Evolutionary conservation across 2,329 filamentous ascomycete genomes (phyloP).

Genomic region (Endoconidiophora polonica): DNA sequence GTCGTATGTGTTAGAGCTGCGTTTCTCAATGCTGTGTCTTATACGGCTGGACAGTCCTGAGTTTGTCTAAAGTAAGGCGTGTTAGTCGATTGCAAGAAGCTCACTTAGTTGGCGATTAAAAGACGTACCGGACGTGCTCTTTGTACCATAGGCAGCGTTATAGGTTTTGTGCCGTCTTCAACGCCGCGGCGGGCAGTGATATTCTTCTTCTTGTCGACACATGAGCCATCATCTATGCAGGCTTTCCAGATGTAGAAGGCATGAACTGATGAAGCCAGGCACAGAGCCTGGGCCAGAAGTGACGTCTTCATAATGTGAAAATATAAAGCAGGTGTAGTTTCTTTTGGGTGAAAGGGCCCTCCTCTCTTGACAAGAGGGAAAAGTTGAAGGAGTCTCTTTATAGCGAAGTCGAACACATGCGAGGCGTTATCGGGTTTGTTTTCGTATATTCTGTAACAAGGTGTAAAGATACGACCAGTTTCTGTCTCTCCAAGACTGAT

Average conservation of each 20-base stretch:
- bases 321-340: too few relatives aligned
- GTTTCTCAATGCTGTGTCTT: conserved; percentile 17
- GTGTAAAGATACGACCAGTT: too few relatives aligned
- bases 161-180: background rate
- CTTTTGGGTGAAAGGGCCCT: too few relatives aligned
- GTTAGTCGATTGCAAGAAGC: background rate
- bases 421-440: too few relatives aligned
- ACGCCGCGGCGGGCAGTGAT: background rate
- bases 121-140: conserved; percentile 9
- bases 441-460: too few relatives aligned
- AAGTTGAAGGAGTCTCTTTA: too few relatives aligned
- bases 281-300: conserved; percentile 5
- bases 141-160: conserved; percentile 5
- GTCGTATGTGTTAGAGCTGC: conserved; percentile 28
- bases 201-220: conserved; percentile 6
- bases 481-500: too few relatives aligned
- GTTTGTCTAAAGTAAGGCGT: background rate
- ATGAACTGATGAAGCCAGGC: conserved; percentile 4
- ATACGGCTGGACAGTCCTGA: conserved; percentile 1
- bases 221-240: conserved; percentile 12
- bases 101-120: background rate
- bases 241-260: conserved; percentile 14
- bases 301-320: conserved; percentile 3
- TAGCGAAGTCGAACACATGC: too few relatives aligned
- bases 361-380: too few relatives aligned